These are phyloP conservation scores for Ascocoryne sarcoides DNA, from an alignment of 2,329 filamentous ascomycete species.

Conservation along the genomic window DNA sequence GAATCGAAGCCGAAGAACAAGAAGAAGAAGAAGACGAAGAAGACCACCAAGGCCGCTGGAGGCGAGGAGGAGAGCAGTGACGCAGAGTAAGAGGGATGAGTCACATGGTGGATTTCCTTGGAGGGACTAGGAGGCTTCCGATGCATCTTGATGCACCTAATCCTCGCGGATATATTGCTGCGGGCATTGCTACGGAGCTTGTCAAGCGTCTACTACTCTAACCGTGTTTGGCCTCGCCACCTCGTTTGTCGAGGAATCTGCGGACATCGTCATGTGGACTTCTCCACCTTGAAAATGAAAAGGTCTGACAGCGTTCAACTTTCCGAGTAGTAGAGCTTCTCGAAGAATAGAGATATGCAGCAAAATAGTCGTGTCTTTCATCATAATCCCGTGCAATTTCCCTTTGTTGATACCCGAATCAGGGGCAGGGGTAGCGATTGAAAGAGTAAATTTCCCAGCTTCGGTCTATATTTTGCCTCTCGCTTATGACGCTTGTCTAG, in stretches of 20 bases:
- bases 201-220: conserved; percentile 16
- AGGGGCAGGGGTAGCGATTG: neutral
- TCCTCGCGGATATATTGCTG: conserved; percentile 9
- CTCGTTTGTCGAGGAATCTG: conserved; percentile 6
- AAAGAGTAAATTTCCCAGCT: neutral
- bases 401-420: neutral
- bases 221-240: conserved; percentile 11
- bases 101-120: neutral
- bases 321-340: conserved; percentile 16
- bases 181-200: conserved; percentile 17
- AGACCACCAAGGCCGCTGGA: conserved; percentile 30
- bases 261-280: conserved; percentile 2
- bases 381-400: too few relatives aligned
- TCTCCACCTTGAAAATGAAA: conserved; percentile 1
- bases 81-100: conserved; percentile 23
- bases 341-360: conserved; percentile 20
- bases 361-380: too few relatives aligned
- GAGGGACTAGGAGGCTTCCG: neutral
- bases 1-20: conserved; percentile 91
- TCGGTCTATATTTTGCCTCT: too few relatives aligned
- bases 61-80: conserved; percentile 28
- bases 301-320: neutral
- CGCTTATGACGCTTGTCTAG: too few relatives aligned
- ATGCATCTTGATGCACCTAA: neutral
- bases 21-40: conserved; percentile 53